Evolutionary conservation across 2,329 filamentous ascomycete species (phyloP), one percentile per base, ranked within the genome.

Genomic region (Ascochyta koolunga): DNA sequence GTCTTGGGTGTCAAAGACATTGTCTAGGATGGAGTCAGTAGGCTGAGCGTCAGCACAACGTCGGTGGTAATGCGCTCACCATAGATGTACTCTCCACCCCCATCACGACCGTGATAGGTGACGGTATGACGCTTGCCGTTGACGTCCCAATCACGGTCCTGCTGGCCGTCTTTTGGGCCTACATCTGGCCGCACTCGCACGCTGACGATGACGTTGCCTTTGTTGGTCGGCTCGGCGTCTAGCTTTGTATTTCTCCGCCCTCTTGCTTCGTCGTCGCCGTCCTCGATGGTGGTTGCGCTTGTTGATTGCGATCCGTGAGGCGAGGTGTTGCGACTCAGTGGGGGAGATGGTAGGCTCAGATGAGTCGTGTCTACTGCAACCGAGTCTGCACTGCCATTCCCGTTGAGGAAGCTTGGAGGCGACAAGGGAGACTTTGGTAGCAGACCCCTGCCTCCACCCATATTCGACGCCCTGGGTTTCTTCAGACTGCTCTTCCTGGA

Each of bases 161-260:
- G 78, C 54, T 85, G 83, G 38, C 85, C 84, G 49, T 83, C 83
- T 48, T 82, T 84, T n/a, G 81, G 80, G 21, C 82, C 85, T 4
- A 85, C 82, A 77, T 97, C 93, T 25, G 95, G 95, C 27, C 95
- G 86, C 36, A 98, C 93, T 70, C 95, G 86, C 32, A 99, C 93
- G 71, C 95, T 98, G 64, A 99, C 93, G 58, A 98, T 77, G 13
- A 99, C 93, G 69, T 99, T 99, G 45, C 95, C 95, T 74, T 85
- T 87, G 19, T 46, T 53, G 19, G 52, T 44, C 73, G 48, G 69
- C 61, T 38, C 68, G 16, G 45, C 59, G 31, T 47, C 51, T 25
- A 42, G 50, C 38, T 71, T 75, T 53, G 73, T 74, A 24, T 68
- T 64, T 35, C 68, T 67, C 57, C 72, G 86, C 82, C 51, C 86